Conservation (phyloP, 1,284 basidiomycete species). For the Fistulina hepatica region DNA sequence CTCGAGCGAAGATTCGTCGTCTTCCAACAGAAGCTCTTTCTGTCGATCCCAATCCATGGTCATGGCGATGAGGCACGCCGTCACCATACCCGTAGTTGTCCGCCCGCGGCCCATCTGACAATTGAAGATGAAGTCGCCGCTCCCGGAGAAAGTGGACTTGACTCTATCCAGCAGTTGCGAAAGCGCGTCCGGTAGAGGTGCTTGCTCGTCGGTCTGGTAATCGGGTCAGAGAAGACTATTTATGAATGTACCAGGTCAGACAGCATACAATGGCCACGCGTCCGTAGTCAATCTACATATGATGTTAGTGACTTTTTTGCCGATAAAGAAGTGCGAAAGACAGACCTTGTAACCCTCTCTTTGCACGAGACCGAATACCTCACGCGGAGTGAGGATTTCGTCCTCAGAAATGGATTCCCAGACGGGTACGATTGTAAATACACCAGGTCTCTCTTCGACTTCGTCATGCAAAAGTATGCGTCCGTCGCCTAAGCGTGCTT, state of each 20-base stretch:
- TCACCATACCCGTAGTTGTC: constrained; percentile 90
- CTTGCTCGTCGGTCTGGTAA: constrained; percentile 86
- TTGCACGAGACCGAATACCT: constrained; percentile 67
- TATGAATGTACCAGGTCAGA: constrained; percentile 3
- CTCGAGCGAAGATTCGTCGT: constrained; percentile 31
- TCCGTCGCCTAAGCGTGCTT: constrained; percentile 66
- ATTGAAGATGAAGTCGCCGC: constrained; percentile 77
- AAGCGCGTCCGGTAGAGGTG: constrained; percentile 80
- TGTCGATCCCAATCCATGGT: constrained; percentile 29
- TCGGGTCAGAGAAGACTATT: too few relatives aligned
- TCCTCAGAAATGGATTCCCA: constrained; percentile 81
- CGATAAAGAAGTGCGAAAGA: neutral
- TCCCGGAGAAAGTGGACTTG: constrained; percentile 45
- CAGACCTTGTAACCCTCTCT: constrained; percentile 70
- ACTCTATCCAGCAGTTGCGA: constrained; percentile 71
- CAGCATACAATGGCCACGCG: constrained; percentile 73
- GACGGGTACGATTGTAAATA: constrained; percentile 78
- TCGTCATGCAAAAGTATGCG: constrained; percentile 93
- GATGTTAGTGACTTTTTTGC: constrained; percentile 4
- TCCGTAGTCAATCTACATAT: constrained; percentile 69
- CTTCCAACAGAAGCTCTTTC: constrained; percentile 22
- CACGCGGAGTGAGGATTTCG: constrained; percentile 90
- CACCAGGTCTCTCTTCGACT: constrained; percentile 84
- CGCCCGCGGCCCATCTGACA: constrained; percentile 81
- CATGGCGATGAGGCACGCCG: constrained; percentile 79